Evolutionary conservation across 768 basidiomycete species (phyloP), one percentile per base, ranked within the genome.

Genomic region (Lactarius hengduanensis): DNA sequence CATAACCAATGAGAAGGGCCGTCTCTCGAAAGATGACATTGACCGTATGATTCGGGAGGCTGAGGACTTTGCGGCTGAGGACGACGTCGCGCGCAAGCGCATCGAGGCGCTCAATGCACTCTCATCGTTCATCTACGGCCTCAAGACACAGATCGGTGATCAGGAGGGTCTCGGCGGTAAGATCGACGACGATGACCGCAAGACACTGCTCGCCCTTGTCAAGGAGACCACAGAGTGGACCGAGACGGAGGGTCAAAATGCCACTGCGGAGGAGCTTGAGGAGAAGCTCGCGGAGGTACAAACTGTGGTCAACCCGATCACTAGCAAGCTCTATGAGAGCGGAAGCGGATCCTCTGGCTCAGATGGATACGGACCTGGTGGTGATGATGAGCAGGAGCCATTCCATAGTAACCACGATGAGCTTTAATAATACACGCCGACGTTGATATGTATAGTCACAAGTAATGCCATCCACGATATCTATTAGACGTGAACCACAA

Each of bases 11-110:
- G 94, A 96, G 78, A 96, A 95, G 81, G 94, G 93, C 55, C 92
- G 96, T 80, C 86, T 75, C 32, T 72, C 74, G 20, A 70, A 69
- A 9, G 74, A 76, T 84, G 77, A 97, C 68, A 96, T 97, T 68
- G 95, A 97, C 74, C 91, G 94, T 67, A 97, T 96, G 95, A 91
- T 97, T 63, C 85, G 82, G 36, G 95, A 97, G 72, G 94, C 94
- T 4, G 94, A 98, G 83, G 88, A 94, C 73, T 96, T 92, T 71
- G 90, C 90, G 1, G 77, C 84, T 8, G 90, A 92, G 77, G 92
- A 93, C 65, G 91, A 80, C 41, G 83, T 84, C 53, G 87, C 89
- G 75, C 85, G 89, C 71, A 91, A 90, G 78, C 88, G 90, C 58
- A 91, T 93, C 67, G 93, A 94, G 74, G 83, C 90, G n/a, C 84